Conservation (phyloP, 1,284 basidiomycete genomes). For the Fomitopsis betulina region DNA sequence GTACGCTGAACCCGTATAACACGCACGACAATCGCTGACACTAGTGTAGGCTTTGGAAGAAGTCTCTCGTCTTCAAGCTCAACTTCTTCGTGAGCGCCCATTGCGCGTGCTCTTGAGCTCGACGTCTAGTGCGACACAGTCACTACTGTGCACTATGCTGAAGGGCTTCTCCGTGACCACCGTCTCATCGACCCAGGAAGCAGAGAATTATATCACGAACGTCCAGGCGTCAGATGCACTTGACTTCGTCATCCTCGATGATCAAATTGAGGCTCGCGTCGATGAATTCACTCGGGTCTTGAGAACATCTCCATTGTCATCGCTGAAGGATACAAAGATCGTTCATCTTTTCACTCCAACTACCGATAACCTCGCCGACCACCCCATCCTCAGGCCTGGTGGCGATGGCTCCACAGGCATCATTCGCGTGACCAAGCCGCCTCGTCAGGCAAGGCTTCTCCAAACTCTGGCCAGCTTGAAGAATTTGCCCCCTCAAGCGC, state of each 20-base stretch:
- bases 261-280: conserved; percentile 53
- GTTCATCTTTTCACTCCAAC: conserved; percentile 70
- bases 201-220: conserved; percentile 36
- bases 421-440: conserved; percentile 66
- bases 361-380: conserved; percentile 45
- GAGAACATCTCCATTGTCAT: conserved; percentile 31
- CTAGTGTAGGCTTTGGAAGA: conserved; percentile 35
- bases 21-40: background rate
- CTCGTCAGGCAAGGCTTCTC: conserved; percentile 51
- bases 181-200: conserved; percentile 40
- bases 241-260: conserved; percentile 63
- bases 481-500: conserved; percentile 43
- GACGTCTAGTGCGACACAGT: conserved; percentile 49
- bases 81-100: conserved; percentile 41
- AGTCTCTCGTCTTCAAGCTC: conserved; percentile 39
- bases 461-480: conserved; percentile 58
- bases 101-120: conserved; percentile 54
- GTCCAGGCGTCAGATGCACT: conserved; percentile 32
- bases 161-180: conserved; percentile 45
- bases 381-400: conserved; percentile 36
- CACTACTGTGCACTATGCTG: conserved; percentile 54
- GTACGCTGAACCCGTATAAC: conserved; percentile 22
- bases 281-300: conserved; percentile 49
- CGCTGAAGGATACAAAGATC: conserved; percentile 53
- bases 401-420: conserved; percentile 46